Evolutionary conservation across 2,329 filamentous ascomycete genomes (phyloP), one percentile per base, ranked within the genome.

Genomic region (Juglanconis sp.): DNA sequence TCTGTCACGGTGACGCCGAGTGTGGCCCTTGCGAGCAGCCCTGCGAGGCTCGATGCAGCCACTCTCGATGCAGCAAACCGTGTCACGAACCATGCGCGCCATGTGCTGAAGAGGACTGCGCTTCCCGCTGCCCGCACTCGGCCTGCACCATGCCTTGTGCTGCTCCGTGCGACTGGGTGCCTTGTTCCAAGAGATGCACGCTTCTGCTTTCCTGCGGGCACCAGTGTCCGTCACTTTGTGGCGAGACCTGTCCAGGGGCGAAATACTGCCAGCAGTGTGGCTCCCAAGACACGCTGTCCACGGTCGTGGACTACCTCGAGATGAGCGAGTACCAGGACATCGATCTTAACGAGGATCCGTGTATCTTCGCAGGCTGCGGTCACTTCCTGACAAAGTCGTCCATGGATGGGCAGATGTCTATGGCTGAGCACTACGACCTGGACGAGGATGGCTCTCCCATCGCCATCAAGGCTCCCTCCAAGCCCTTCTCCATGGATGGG

Each of bases 81-180:
- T 91, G 87, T 67, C 70, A 75, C 31, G 81, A 90, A 65, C 80
- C 85, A 1, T 90, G 87, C 65, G 69, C 74, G 2, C 87, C 86
- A 0, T 90, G 87, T 65, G 80, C 81, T 0, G 81, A 85, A 63
- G 70, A 72, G 24, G 64, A 68, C 1, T 90, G 87, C 64, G 70
- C 76, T 0, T 87, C 82, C 5, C 65, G 65, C 42, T 63, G 63
- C 15, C 68, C 68, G n/a, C 60, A 63, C n/a, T 63, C 64, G 0
- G 9, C 48, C 2, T 83, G 79, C 56, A 71, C 70, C 0, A 77
- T 85, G 76, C 83, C 83, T 3, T 91, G 88, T 63, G 85, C 86
- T 0, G 87, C 82, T 0, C 87, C 88, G 0, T 92, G 88, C 68
- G 77, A 89, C 64, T 81, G 84, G 72, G 67, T 90, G 0, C 89